Base-by-base conservation (phyloP, 1,284 basidiomycete species). In the Filobasidium uniguttulatum region DNA sequence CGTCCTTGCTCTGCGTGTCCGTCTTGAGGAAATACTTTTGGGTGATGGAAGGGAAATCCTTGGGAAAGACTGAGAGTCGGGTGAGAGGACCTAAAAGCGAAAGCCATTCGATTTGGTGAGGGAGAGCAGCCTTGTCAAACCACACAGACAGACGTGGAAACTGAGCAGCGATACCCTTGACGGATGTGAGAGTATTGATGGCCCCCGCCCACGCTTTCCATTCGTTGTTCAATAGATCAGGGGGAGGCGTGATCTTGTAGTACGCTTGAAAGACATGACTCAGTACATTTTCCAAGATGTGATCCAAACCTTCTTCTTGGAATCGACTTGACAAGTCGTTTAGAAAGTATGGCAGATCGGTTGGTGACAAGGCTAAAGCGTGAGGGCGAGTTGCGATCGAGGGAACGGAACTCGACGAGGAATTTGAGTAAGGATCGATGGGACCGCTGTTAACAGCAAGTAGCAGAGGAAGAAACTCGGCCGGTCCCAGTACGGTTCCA, bases 181-280 rank as follows among this genome's bases (percentile, higher is more conserved):
- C 74, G 55, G 82, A 79, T 1, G 85, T 78, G 15, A 96, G 75
- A 4, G 79, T 79, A 57, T 85, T 83, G 44, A 97, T 63, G 1
- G 88, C 91, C 41, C 80, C 77, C 19, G 93, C 70, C 33, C 91
- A 81, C 28, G 81, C 79, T n/a, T 89, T 76, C 93, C 94, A 98
- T 3, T 75, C 71, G 1, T 61, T 55, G 2, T 72, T 71, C 0
- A 68, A 57, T 5, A 74, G 57, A 44, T 71, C 63, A 9, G 65
- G 64, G 1, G 63, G 59, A 0, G 60, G 62, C 6, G 25, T 26
- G 3, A 28, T 20, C 35, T 62, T 62, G 60, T 63, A 70, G 62
- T 62, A 71, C 46, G 65, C 59, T 52, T 70, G 68, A 53, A 71
- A 68, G 55, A 72, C 64, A 2, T 67, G 50, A 25, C 62, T 63